Base-by-base conservation (phyloP, 2,329 filamentous ascomycete species). In the Alternaria burnsii region DNA sequence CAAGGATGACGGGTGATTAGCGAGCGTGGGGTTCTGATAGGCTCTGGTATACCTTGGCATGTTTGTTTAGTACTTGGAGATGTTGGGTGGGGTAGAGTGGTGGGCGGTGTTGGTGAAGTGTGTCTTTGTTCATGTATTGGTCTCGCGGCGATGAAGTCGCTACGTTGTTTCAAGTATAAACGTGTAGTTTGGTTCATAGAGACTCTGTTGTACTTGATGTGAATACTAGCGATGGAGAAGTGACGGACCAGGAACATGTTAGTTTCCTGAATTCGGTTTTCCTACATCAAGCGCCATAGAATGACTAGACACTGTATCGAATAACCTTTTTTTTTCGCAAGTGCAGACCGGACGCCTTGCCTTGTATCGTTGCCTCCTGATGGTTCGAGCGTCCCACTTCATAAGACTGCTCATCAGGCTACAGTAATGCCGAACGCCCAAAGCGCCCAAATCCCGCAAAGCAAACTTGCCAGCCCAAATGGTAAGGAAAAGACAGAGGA, bases 391-490 rank as follows among this genome's bases (percentile, higher is more conserved):
- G 52, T 30, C 40, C 61, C 38, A 28, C 36, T 43, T 57, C 46
- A 24, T 44, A 30, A 46, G 58, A 22, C 26, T 41, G 32, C 44
- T 47, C 18, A 24, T 43, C 16, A 40, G 41, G 53, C 18, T 46
- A 43, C 50, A 53, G 30, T 18, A 48, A 42, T 26, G 38, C 54
- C 54, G 16, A 58, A 52, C 41, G 41, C 54, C 52, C 43, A 47
- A 46, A 50, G 22, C 46, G 9, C 26, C 20, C 14, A 38, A 38
- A 38, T 16, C 11, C 32, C 24, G 24, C 12, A 44, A 40, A 53
- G 55, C n/a, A 32, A 41, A 6, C 22, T 16, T 43, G 5, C 32
- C 32, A 52, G 40, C 26, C 41, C 12, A 5, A 30, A 26, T 26
- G 24, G 24, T 26, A 26, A 6, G 7, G 10, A 41, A 9, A 40